These are phyloP conservation scores for Cercospora citrullina DNA, from an alignment of 2,329 filamentous ascomycete species.

Conservation along the genomic window DNA sequence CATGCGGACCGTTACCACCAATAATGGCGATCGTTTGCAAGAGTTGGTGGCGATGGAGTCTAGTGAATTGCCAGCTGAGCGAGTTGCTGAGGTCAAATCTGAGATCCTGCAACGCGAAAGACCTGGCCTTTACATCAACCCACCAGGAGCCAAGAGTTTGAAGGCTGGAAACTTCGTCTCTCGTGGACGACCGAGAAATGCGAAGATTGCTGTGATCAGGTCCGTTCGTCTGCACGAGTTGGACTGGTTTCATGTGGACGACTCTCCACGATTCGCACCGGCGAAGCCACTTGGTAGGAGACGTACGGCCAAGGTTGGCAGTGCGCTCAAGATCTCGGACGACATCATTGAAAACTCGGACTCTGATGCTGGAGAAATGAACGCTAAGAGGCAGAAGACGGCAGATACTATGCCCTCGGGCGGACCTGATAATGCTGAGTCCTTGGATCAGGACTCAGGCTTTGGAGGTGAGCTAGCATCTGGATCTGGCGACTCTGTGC, in stretches of 20 bases:
- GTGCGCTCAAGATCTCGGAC: conserved; percentile 6
- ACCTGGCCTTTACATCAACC: conserved; percentile 48
- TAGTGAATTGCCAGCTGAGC: conserved; percentile 21
- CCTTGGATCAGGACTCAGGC: background rate
- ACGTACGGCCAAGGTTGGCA: conserved; percentile 19
- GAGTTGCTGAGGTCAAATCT: conserved; percentile 33
- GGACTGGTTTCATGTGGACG: conserved; percentile 38
- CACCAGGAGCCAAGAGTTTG: conserved; percentile 43
- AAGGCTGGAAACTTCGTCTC: conserved; percentile 32
- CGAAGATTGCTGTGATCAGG: conserved; percentile 47
- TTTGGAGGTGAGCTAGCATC: background rate
- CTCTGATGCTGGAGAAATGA: conserved; percentile 9
- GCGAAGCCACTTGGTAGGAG: conserved; percentile 12
- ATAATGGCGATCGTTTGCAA: background rate
- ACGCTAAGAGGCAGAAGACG: conserved; percentile 7
- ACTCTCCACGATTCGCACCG: conserved; percentile 18
- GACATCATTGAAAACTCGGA: conserved; percentile 14
- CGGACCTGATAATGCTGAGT: background rate
- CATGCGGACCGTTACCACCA: background rate
- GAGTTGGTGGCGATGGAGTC: background rate
- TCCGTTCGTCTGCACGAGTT: conserved; percentile 38
- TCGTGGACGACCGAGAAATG: conserved; percentile 46
- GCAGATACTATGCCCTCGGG: background rate
- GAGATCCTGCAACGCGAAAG: conserved; percentile 36
- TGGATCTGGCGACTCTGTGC: background rate